Base-by-base conservation (phyloP, 352 stramenopile species). In the Globisporangium camurandrum region DNA sequence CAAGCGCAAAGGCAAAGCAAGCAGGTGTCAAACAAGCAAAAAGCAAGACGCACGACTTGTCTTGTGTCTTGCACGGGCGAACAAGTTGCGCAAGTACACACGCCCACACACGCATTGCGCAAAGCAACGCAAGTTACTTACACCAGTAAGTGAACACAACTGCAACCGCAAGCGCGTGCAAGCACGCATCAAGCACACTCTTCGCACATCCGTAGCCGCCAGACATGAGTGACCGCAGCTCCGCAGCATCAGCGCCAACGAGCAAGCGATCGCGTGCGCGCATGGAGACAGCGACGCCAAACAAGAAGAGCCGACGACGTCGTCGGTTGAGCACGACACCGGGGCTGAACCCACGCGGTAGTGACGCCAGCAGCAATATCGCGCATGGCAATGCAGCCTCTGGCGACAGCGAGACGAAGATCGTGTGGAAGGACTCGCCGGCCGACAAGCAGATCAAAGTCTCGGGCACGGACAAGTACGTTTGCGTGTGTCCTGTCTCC, bases 341-440 rank as follows among this genome's bases (percentile, higher is more conserved):
- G 47, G 12, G 31, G 3, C 39, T 37, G 1, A 23, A 61, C 40
- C 11, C 45, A 47, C 20, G 49, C 44, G 34, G 37, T 10, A 36
- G 42, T 31, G 44, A 47, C 27, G 49, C 46, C 38, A 41, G 36
- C 17, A 20, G 36, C 16, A 19, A 24, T 19, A 16, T 7, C 9
- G 1, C 19, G 33, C 33, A 17, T 17, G 19, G 36, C 17, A 19
- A 1, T 8, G 14, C 14, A 2, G 36, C 16, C 17, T 24, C 20
- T 22, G 11, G 28, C 56, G 31, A 56, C 27, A 16, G 43, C 20
- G 64, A 78, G 46, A 64, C 59, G 28, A 70, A 66, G 42, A 78
- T 93, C 54, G 73, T 93, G 43, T 93, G 81, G 81, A 83, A 80
- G 39, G 81, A 93, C 51, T 90, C 78, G 22, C 81, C 81, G 2